These are phyloP conservation scores for Perkinsus olseni DNA, from an alignment of 169 alveolate species.

Conservation along the genomic window DNA sequence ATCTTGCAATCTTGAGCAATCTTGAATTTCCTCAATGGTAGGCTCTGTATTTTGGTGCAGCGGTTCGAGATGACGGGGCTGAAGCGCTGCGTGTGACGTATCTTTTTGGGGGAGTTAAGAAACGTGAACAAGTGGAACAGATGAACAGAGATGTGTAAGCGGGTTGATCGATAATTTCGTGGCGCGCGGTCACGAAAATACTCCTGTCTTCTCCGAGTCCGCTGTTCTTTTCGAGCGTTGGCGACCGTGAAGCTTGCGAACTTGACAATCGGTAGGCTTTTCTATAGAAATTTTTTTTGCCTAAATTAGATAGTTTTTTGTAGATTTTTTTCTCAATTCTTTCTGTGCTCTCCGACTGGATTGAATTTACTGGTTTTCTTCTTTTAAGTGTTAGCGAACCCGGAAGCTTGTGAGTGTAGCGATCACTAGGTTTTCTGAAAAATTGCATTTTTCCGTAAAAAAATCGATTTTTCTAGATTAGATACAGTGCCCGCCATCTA, in stretches of 20 bases:
- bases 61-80: not conserved
- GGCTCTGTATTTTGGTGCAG: not conserved
- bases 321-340: no score
- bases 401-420: no score
- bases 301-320: no score
- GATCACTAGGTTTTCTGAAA: no score
- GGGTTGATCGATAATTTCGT: not conserved
- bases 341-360: no score
- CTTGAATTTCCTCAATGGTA: not conserved
- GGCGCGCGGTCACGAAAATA: not conserved
- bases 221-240: not conserved
- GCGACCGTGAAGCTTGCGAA: not conserved
- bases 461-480: no score
- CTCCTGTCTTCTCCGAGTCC: not conserved
- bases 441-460: no score
- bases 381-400: no score
- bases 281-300: no score
- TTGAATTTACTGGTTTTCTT: no score
- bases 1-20: not conserved
- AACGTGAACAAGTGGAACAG: constrained; percentile 73
- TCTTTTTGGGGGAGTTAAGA: constrained; percentile 87
- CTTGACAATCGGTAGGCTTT: no score
- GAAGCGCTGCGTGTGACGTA: not conserved
- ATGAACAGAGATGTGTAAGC: constrained; percentile 64
- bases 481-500: no score